Conservation (phyloP, 2,329 filamentous ascomycete genomes). For the Hawksworthiomyces lignivorus region DNA sequence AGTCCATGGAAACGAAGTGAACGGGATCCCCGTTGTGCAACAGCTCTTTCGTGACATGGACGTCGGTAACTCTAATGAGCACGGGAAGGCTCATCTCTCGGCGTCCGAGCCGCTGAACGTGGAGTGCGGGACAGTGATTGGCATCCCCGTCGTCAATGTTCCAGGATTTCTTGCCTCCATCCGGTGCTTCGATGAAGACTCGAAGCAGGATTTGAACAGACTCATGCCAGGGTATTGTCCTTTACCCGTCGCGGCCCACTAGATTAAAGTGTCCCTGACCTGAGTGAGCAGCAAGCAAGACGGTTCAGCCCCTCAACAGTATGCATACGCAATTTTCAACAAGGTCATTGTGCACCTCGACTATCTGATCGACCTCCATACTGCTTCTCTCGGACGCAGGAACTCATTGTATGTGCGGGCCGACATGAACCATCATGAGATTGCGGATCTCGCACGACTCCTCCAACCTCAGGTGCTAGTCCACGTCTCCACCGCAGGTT, state of each 20-base stretch:
- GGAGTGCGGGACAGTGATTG: neutral
- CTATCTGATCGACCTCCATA: conserved; percentile 3
- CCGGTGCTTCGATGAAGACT: conserved; percentile 4
- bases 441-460: neutral
- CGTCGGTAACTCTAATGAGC: neutral
- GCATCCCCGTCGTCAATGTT: conserved; percentile 3
- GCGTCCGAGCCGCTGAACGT: neutral
- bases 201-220: conserved; percentile 4
- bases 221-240: conserved; percentile 5
- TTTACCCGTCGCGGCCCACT: no score
- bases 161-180: neutral
- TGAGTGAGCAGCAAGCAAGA: neutral
- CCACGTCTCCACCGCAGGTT: neutral
- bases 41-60: neutral
- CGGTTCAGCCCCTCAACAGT: conserved; percentile 1
- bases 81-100: neutral
- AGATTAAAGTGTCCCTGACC: no score
- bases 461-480: neutral
- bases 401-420: conserved; percentile 3
- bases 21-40: conserved; percentile 1
- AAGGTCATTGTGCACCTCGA: conserved; percentile 4
- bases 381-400: neutral
- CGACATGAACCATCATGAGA: conserved; percentile 5
- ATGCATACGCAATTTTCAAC: conserved; percentile 1
- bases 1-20: conserved; percentile 2